These are phyloP conservation scores for Yarrowia hollandica DNA, from an alignment of 805 yeast species.

Conservation along the genomic window DNA sequence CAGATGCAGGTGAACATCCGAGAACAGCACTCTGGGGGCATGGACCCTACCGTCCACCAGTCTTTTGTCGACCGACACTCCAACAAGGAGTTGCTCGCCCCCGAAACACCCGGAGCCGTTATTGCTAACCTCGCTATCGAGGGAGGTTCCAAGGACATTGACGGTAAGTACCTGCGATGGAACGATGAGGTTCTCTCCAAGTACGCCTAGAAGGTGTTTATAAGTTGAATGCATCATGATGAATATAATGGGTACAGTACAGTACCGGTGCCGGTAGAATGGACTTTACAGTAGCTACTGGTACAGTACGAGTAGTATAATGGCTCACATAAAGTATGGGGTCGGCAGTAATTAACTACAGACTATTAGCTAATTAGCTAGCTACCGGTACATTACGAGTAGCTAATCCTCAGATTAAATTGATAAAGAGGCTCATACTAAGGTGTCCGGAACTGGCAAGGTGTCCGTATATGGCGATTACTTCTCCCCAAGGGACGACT, in stretches of 20 bases:
- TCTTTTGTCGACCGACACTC: slow-evolving; percentile 65
- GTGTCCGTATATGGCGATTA: too few species aligned
- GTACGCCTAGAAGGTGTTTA: not conserved
- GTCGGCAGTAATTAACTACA: too few species aligned
- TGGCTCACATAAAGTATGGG: too few species aligned
- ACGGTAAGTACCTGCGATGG: slow-evolving; percentile 70
- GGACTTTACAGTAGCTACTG: not conserved
- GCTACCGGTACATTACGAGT: too few species aligned
- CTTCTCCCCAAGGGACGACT: too few species aligned
- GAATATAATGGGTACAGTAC: not conserved
- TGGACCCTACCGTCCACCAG: slow-evolving; percentile 60
- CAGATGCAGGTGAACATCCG: slow-evolving; percentile 83
- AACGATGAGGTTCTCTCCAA: slow-evolving; percentile 33
- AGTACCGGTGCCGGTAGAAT: too few species aligned
- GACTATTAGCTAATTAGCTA: too few species aligned
- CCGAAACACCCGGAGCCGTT: slow-evolving; percentile 70
- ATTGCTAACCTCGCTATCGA: slow-evolving; percentile 63
- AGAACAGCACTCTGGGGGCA: slow-evolving; percentile 54
- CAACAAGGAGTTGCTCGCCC: slow-evolving; percentile 59
- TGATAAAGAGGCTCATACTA: too few species aligned
- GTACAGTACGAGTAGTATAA: too few species aligned
- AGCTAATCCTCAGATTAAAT: too few species aligned
- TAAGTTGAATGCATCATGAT: not conserved
- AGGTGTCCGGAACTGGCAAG: too few species aligned
- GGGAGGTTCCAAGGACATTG: slow-evolving; percentile 57